Evolutionary conservation across 306 rosid genomes (phyloP), one percentile per base, ranked within the genome.

Genomic region (Sphenostylis stenocarpa): DNA sequence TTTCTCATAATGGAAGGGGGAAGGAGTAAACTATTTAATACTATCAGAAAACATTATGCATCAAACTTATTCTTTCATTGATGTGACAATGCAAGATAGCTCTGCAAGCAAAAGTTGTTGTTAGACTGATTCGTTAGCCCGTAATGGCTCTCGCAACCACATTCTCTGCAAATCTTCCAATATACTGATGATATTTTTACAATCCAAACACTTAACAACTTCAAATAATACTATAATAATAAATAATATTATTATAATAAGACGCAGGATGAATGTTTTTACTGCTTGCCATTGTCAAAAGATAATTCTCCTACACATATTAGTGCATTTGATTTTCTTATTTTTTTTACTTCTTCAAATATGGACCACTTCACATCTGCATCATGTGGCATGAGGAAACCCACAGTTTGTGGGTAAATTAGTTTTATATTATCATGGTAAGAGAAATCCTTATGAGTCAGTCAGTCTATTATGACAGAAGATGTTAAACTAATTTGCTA

Each of bases 381-480:
- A 51, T 78, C 80, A 57, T 72, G 67, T 77, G 72, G 74, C 73
- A 44, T 83, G 75, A 78, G 73, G 52, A 28, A 56, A 78, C 80
- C 72, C 81, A 19, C 53, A 39, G 43, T 80, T 33, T 1, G 39
- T 58, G 72, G 66, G 63, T 68, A 81, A n/a, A 68, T 51, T 60
- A 68, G 64, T 52, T 55, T 73, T 31, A 16, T 65, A 17, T 56
- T 66, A 49, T 44, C 2, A 19, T 53, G 31, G 44, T 34, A 28
- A 4, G 49, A 58, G 19, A 29, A 55, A 11, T 15, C 8, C 36
- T 51, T 23, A 10, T n/a, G 24, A 14, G 63, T 69, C 43, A 14
- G 63, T 69, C 43, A 52, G 74, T 51, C 24, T 28, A 52, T 53
- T 13, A 53, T 82, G 64, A 55, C 63, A 76, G 14, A 77, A 61